phyloP scores from a whole-genome alignment of 441 rosid genomes.

The Sinapis alba region DNA sequence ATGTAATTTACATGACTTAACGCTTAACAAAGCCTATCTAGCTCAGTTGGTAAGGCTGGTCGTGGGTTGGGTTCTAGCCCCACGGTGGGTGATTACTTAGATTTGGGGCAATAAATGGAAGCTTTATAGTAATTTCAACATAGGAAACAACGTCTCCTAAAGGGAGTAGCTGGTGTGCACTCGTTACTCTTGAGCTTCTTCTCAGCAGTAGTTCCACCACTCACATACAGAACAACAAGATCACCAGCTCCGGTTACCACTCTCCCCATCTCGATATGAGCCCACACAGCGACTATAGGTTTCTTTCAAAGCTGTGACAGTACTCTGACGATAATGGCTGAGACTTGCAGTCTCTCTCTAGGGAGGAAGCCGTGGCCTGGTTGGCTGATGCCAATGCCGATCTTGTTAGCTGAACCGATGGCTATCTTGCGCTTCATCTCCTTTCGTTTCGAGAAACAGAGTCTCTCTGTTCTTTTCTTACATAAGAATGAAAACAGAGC shows the following conservation, averaged over 20 bases:
- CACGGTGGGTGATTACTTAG: not conserved
- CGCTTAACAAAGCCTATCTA: not conserved
- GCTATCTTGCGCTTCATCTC: constrained; percentile 76
- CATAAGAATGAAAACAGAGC: not conserved
- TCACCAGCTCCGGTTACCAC: constrained; percentile 88
- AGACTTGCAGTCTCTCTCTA: constrained; percentile 82
- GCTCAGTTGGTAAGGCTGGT: not conserved
- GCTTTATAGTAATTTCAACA: not conserved
- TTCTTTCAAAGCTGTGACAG: constrained; percentile 86
- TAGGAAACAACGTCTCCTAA: too few species aligned
- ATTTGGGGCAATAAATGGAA: not conserved
- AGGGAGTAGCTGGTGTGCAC: too few species aligned
- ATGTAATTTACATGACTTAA: not conserved
- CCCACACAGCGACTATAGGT: constrained; percentile 84
- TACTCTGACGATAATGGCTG: constrained; percentile 72
- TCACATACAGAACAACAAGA: constrained; percentile 92
- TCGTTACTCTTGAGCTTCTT: too few species aligned
- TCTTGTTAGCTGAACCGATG: constrained; percentile 92
- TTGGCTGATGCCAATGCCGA: constrained; percentile 85
- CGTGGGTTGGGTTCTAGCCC: not conserved
- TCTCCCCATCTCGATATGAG: constrained; percentile 98
- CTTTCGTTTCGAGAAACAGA: not conserved
- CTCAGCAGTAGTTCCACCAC: too few species aligned
- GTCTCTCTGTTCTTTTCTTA: not conserved
- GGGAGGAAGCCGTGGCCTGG: constrained; percentile 97